phyloP scores from a whole-genome alignment of 129 eudicot species.

The Flaveria ramosissima region DNA sequence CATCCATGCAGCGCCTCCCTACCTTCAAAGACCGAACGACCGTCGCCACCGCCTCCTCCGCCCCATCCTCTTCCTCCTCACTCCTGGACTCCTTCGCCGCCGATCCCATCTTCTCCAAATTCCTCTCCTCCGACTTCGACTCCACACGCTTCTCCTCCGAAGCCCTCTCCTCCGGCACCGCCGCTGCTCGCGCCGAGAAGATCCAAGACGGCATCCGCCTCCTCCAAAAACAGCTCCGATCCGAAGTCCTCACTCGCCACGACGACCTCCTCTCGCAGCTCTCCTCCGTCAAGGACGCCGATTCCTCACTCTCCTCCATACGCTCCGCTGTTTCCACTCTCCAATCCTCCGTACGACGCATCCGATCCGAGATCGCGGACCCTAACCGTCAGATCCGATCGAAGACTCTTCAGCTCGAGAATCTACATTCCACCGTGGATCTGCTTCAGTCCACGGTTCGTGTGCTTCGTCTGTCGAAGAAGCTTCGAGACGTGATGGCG shows the following conservation, averaged over 20 bases:
- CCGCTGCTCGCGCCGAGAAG: conserved; percentile 77
- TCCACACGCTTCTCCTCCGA: conserved; percentile 85
- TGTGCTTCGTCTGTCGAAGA: conserved; percentile 54
- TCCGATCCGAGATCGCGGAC: conserved; percentile 76
- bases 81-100: conserved; percentile 65
- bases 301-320: conserved; percentile 60
- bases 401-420: conserved; percentile 62
- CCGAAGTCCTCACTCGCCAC: conserved; percentile 71
- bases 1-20: conserved; percentile 63
- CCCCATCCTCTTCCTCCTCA: conserved; percentile 36
- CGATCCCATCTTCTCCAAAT: conserved; percentile 77
- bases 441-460: conserved; percentile 58
- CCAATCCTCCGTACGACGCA: conserved; percentile 57
- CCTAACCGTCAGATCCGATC: conserved; percentile 59
- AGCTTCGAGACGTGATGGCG: conserved; percentile 54
- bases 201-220: conserved; percentile 80
- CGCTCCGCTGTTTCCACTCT: conserved; percentile 62
- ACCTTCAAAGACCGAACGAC: conserved; percentile 63
- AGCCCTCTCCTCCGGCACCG: conserved; percentile 89
- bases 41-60: conserved; percentile 22
- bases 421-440: conserved; percentile 52
- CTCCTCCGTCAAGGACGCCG: conserved; percentile 64
- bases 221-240: conserved; percentile 71
- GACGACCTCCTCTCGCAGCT: conserved; percentile 62
- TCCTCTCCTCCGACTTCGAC: conserved; percentile 69